Percentiles rank a stretch among this genome's conserved stretches.
Evolutionary conservation across 2,329 filamentous ascomycete genomes (phyloP).

Genomic region (Pseudocercospora macadamiae): DNA sequence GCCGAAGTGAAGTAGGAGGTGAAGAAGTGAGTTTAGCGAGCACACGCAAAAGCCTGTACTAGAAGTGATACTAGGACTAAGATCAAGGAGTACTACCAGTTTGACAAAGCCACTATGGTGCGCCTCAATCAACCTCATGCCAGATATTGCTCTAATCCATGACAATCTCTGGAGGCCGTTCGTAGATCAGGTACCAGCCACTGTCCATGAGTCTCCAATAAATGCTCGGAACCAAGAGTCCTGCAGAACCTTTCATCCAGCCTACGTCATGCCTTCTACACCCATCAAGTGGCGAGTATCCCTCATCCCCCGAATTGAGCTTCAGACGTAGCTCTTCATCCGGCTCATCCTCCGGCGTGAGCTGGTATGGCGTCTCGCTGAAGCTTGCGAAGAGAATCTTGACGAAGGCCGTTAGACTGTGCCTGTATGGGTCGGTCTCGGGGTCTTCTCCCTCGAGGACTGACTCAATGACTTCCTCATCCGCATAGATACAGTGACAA

Average conservation of each 20-base stretch:
- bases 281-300: not conserved
- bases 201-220: not conserved
- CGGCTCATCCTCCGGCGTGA: not conserved
- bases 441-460: slow-evolving; percentile 1
- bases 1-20: too few species aligned
- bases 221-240: not conserved
- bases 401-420: not conserved
- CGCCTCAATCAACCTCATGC: too few species aligned
- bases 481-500: slow-evolving; percentile 7
- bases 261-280: not conserved
- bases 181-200: not conserved
- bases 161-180: not conserved
- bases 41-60: too few species aligned
- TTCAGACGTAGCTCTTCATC: not conserved
- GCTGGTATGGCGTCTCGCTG: not conserved
- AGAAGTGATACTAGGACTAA: too few species aligned
- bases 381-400: not conserved
- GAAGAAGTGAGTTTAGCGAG: too few species aligned
- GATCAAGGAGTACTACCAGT: too few species aligned
- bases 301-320: slow-evolving; percentile 1
- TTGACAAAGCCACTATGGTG: too few species aligned
- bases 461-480: slow-evolving; percentile 18
- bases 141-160: too few species aligned
- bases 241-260: not conserved
- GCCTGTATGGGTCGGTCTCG: not conserved